A percentile compares a stretch with the other conserved stretches of the same genome.
Conservation (phyloP, 768 basidiomycete species). For the Tulasnella calospora region DNA sequence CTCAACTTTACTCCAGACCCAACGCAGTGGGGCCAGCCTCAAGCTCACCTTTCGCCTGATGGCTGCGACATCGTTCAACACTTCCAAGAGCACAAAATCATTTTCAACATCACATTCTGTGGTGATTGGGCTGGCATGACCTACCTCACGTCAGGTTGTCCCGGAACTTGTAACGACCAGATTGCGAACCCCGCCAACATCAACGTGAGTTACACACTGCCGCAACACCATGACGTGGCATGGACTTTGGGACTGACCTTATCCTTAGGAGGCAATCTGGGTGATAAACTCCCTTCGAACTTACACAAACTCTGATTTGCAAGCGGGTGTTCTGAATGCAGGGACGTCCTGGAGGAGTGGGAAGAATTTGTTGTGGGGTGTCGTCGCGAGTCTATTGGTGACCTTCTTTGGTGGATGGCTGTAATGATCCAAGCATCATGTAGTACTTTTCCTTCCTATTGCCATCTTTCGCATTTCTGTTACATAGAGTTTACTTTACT, state of each 20-base stretch:
- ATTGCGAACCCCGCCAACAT: constrained; percentile 22
- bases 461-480: neutral
- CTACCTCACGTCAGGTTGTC: constrained; percentile 26
- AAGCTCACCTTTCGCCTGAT: constrained; percentile 23
- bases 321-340: neutral
- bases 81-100: constrained; percentile 25
- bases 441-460: neutral
- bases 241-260: neutral
- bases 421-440: neutral
- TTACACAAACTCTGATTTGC: constrained; percentile 11
- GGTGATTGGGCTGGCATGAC: constrained; percentile 29
- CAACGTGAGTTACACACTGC: constrained; percentile 20
- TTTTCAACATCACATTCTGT: constrained; percentile 29
- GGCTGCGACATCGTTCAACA: constrained; percentile 19
- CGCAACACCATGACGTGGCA: neutral
- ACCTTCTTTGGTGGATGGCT: constrained; percentile 1
- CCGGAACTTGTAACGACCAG: constrained; percentile 26
- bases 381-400: neutral
- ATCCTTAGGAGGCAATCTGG: constrained; percentile 5
- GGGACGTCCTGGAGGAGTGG: constrained; percentile 7
- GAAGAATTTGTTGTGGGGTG: neutral
- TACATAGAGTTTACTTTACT: constrained; percentile 6
- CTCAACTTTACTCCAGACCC: constrained; percentile 16
- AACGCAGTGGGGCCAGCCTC: constrained; percentile 23
- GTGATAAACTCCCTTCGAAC: constrained; percentile 17